These are phyloP conservation scores for Phytophthora chlamydospora DNA, from an alignment of 352 stramenopile genomes.

Conservation along the genomic window DNA sequence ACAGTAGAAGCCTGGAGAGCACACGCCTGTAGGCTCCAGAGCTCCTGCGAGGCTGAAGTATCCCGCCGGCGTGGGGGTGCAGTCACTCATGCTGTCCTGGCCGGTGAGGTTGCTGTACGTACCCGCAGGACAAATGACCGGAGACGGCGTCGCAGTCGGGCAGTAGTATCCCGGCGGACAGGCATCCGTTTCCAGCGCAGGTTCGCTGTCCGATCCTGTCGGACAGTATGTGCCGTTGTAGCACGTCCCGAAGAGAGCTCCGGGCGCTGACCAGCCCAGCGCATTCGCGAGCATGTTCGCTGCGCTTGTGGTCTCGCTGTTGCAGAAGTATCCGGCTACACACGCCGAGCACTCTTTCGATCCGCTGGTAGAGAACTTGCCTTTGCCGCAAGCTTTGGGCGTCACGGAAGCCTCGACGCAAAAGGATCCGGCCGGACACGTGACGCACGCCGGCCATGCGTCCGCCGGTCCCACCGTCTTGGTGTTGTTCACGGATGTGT, in stretches of 20 bases:
- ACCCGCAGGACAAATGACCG: constrained; percentile 82
- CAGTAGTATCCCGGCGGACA: constrained; percentile 88
- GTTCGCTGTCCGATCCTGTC: constrained; percentile 66
- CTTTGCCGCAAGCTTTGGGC: constrained; percentile 75
- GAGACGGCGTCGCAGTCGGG: constrained; percentile 62
- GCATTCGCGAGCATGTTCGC: constrained; percentile 63
- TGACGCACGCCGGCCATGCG: constrained; percentile 66
- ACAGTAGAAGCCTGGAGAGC: constrained; percentile 87
- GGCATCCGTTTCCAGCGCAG: constrained; percentile 67
- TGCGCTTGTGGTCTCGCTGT: constrained; percentile 68
- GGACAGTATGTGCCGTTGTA: constrained; percentile 91
- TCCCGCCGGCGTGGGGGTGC: constrained; percentile 71
- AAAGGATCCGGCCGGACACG: constrained; percentile 84
- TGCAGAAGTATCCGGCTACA: constrained; percentile 83
- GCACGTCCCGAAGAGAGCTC: constrained; percentile 73
- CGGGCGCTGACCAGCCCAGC: constrained; percentile 59
- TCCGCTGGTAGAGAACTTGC: constrained; percentile 59
- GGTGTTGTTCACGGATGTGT: constrained; percentile 75
- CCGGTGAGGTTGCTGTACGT: constrained; percentile 87
- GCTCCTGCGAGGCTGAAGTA: constrained; percentile 72
- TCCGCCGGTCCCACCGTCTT: constrained; percentile 61
- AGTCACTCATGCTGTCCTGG: constrained; percentile 76
- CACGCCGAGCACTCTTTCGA: constrained; percentile 65
- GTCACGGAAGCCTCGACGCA: constrained; percentile 68
- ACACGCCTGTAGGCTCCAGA: constrained; percentile 62